Evolutionary conservation across 139 green algal species (phyloP).

Genomic region (Pleodorina starrii): DNA sequence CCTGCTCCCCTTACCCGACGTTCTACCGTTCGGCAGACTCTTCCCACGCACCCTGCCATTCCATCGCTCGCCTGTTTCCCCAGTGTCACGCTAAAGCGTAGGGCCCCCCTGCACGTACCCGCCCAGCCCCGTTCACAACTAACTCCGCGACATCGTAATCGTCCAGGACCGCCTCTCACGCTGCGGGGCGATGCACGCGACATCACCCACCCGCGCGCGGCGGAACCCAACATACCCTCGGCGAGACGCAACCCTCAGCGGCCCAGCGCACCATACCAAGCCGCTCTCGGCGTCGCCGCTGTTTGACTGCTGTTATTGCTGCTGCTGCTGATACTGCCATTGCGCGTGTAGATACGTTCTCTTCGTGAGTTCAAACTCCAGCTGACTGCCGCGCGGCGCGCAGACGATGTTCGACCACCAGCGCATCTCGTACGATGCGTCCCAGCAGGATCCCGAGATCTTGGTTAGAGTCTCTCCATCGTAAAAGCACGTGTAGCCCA

Average conservation of each 20-base stretch:
- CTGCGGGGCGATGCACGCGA: not conserved
- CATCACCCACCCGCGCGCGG: not conserved
- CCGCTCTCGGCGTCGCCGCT: not conserved
- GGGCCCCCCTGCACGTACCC: not conserved
- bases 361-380: not conserved
- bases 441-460: not conserved
- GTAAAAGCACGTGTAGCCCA: constrained; percentile 25
- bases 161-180: not conserved
- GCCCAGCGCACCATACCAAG: not conserved
- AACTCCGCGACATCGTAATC: not conserved
- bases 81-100: not conserved
- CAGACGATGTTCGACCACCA: not conserved
- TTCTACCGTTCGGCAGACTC: not conserved
- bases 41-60: not conserved
- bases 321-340: not conserved
- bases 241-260: not conserved
- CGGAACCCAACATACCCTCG: too few species aligned
- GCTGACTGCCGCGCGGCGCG: not conserved
- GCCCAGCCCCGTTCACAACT: not conserved
- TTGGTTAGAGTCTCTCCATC: not conserved
- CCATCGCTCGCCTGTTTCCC: not conserved
- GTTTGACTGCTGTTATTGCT: not conserved
- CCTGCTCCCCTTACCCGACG: not conserved
- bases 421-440: not conserved
- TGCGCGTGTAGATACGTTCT: not conserved